Evolutionary conservation across 805 yeast species (phyloP), one percentile per base, ranked within the genome.

Genomic region (Cyberlindnera xishuangbannaensis): DNA sequence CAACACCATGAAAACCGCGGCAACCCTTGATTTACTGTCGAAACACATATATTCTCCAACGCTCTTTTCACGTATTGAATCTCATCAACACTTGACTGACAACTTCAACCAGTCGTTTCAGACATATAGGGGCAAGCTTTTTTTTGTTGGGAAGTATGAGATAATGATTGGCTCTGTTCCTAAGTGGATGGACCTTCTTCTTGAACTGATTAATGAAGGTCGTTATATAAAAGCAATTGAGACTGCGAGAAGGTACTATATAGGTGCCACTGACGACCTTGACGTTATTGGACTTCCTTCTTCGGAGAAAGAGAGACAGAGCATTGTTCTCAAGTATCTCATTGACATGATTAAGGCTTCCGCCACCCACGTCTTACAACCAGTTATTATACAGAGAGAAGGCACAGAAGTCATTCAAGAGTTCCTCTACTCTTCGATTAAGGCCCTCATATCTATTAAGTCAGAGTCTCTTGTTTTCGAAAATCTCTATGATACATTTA

Each of bases 201-300:
- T 48, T 87, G 95, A 84, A 80, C 49, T 71, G 10, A 60, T 85
- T 30, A 61, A 70, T 9, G 44, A 56, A 2, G 74, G 71, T 1
- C 53, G 69, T 15, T 79, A 76, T 34, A 53, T 70, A 6, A 59
- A 54, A 3, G 88, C 94, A 0, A 62, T 84, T n/a, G 55, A 60
- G 3, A 59, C 69, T 12, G 79, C 83, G 0, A 60, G 69, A 28
- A 55, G 57, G 7, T 82, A 70, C 49, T 84, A 73, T 31, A 41
- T 48, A 1, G 76, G 80, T 9, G 47, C 45, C 0, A 64, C 69
- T 1, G 73, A 37, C 1, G 45, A 73, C 27, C 50, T 78, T 16
- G 64, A 71, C 0, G 42, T 77, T 2, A 56, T 72, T 13, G 83
- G 83, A 0, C 59, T 85, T 6, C 87, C 94, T 0, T 52, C 53